Base-by-base conservation (phyloP, 441 rosid genomes). In the Arabidopsis lyrata region DNA sequence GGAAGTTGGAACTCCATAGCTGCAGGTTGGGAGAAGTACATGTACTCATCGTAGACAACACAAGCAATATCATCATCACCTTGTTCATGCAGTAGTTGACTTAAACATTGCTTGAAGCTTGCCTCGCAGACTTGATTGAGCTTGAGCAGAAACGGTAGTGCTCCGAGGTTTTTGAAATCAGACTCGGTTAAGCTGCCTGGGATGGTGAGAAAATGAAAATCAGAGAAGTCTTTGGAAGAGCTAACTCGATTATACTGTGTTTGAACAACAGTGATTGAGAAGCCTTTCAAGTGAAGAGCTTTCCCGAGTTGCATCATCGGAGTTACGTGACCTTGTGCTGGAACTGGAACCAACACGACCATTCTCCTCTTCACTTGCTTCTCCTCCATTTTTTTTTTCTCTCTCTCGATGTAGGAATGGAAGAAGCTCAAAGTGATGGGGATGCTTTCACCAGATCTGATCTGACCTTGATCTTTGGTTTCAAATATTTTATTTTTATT, bases 241-340 rank as follows among this genome's bases (percentile, higher is more conserved):
- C n/a, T 55, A 0, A 61, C 65, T 60, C 65, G 65, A 8, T 64
- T 63, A 31, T 41, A 50, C 45, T 63, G 38, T 15, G 72, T 55
- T 0, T 49, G 78, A 68, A 57, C 68, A 36, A 79, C 42, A 5
- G 74, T 66, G 3, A 52, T 67, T 3, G 80, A 83, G 74, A 82
- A 79, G 31, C 88, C 87, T 12, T 79, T 63, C 6, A 61, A 62
- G 73, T 74, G 65, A 5, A 83, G 76, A 60, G 74, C 22, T 20
- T 62, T 62, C 0, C 66, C 88, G 1, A 84, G 86, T 34, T 86
- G 84, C 72, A 86, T 84, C 74, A 83, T 77, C 0, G 87, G 86
- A 22, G 63, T 71, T 18, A 80, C 50, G 68, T 83, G 87, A 48
- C 88, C 86, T 65, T 80, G 88, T 7, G 67, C 74, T 60, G 89